Evolutionary conservation across 352 stramenopile genomes (phyloP).

Genomic region (Phytophthora melonis): DNA sequence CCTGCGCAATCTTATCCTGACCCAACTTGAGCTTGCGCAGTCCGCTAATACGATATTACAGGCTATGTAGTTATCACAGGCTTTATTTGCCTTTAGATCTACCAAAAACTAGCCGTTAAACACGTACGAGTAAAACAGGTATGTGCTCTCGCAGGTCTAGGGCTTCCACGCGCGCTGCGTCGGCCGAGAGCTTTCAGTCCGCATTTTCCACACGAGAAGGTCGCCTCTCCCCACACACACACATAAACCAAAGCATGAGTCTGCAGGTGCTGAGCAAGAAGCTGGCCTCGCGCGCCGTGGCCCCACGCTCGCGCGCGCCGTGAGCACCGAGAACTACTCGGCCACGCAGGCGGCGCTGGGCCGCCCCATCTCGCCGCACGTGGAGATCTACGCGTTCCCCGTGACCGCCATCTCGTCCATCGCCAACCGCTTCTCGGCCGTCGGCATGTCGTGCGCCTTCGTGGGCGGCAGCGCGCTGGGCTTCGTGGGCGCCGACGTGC

Average conservation of each 20-base stretch:
- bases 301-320: constrained; percentile 41
- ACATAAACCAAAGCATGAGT: constrained; percentile 30
- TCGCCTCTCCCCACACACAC: not conserved
- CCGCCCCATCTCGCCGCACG: constrained; percentile 95
- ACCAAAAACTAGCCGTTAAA: not conserved
- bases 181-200: constrained; percentile 22
- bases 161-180: constrained; percentile 18
- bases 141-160: constrained; percentile 16
- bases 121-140: no score
- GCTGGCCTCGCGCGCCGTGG: constrained; percentile 23
- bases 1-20: constrained; percentile 2
- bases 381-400: constrained; percentile 97
- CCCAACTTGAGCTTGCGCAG: constrained; percentile 13
- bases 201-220: constrained; percentile 5
- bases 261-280: constrained; percentile 49
- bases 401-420: constrained; percentile 94
- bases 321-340: constrained; percentile 72
- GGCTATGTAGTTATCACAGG: not conserved
- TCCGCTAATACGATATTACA: constrained; percentile 4
- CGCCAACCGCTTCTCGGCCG: constrained; percentile 93
- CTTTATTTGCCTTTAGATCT: no score
- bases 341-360: constrained; percentile 88
- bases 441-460: constrained; percentile 87
- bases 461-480: constrained; percentile 74
- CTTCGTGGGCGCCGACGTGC: constrained; percentile 81